A percentile compares a stretch with the other conserved stretches of the same genome.
phyloP scores from a whole-genome alignment of 306 rosid genomes.

The Castanopsis chinensis region DNA sequence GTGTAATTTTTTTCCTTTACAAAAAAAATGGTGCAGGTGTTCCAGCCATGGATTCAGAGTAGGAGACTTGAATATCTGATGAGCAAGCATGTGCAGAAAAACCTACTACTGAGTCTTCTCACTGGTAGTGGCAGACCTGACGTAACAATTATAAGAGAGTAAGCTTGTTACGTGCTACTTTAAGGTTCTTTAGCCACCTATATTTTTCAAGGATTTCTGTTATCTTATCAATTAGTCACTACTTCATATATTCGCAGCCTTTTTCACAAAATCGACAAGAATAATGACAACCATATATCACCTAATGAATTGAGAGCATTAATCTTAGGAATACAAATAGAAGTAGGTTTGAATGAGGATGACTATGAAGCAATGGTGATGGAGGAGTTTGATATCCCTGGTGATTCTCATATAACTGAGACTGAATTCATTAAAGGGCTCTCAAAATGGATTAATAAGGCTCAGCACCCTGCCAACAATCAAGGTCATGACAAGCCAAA shows the following conservation, averaged over 20 bases:
- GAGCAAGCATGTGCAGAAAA: neutral
- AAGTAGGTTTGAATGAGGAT: slow-evolving; percentile 12
- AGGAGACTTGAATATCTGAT: slow-evolving; percentile 36
- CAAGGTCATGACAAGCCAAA: neutral
- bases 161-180: neutral
- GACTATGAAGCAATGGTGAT: slow-evolving; percentile 26
- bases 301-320: slow-evolving; percentile 26
- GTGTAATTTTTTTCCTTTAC: too few relatives aligned
- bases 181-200: neutral
- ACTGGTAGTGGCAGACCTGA: slow-evolving; percentile 25
- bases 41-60: slow-evolving; percentile 45
- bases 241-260: slow-evolving; percentile 29
- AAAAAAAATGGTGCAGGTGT: slow-evolving; percentile 20
- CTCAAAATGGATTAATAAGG: slow-evolving; percentile 28
- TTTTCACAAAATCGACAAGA: slow-evolving; percentile 31
- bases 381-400: slow-evolving; percentile 27
- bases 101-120: slow-evolving; percentile 16
- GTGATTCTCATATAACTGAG: slow-evolving; percentile 23
- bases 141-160: slow-evolving; percentile 21
- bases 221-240: neutral
- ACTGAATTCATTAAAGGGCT: slow-evolving; percentile 29
- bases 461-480: neutral
- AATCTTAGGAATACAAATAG: slow-evolving; percentile 35
- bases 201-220: neutral
- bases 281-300: slow-evolving; percentile 12